These are phyloP conservation scores for Nitzschia sp. DNA, from an alignment of 108 stramenopile genomes.

Conservation along the genomic window DNA sequence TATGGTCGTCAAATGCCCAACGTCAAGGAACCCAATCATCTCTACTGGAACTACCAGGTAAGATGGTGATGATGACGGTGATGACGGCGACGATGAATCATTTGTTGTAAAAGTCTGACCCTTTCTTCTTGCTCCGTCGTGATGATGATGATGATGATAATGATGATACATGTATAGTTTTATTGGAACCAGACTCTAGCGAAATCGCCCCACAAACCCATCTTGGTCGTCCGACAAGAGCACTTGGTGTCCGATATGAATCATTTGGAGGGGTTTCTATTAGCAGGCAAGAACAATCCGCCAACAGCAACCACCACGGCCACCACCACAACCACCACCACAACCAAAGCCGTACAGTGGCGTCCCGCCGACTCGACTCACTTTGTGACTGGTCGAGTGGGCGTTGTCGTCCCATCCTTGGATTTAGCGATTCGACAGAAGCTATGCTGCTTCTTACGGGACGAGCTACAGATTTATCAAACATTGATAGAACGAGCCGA, in stretches of 20 bases:
- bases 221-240: slow-evolving; percentile 16
- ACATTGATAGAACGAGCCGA: not conserved
- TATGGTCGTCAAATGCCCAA: not conserved
- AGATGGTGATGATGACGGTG: not conserved
- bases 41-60: slow-evolving; percentile 29
- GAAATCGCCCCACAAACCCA: not conserved
- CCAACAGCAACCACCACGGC: too few relatives aligned
- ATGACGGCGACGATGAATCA: not conserved
- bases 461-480: slow-evolving; percentile 3
- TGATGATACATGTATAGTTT: too few relatives aligned
- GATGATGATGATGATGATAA: too few relatives aligned
- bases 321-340: too few relatives aligned
- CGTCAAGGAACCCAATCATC: slow-evolving; percentile 26
- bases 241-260: slow-evolving; percentile 3
- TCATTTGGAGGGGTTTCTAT: slow-evolving; percentile 7
- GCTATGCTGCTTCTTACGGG: slow-evolving; percentile 1
- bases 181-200: slow-evolving; percentile 19
- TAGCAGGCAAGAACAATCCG: too few relatives aligned
- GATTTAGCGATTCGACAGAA: not conserved
- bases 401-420: not conserved
- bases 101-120: too few relatives aligned
- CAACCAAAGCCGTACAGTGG: not conserved
- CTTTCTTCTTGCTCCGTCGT: not conserved
- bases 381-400: slow-evolving; percentile 9
- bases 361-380: slow-evolving; percentile 15